phyloP scores from a whole-genome alignment of 2,329 filamentous ascomycete species.

The Aspergillus thermomutatus region DNA sequence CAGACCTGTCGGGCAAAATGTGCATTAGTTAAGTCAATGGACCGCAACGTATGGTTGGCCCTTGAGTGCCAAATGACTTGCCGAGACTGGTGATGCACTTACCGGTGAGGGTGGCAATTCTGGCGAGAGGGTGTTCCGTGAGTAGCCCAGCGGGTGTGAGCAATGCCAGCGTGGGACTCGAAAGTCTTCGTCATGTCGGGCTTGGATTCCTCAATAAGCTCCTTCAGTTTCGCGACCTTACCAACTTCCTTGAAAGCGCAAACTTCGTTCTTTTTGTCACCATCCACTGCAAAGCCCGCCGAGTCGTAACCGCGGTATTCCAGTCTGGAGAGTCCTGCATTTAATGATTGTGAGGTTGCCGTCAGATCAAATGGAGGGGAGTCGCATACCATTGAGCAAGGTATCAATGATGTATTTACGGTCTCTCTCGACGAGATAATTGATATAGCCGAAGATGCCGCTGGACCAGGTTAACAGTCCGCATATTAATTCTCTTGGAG shows the following conservation, averaged over 20 bases:
- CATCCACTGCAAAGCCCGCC: slow-evolving; percentile 90
- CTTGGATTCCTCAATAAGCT: slow-evolving; percentile 80
- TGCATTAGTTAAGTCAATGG: background rate
- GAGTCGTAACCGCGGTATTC: slow-evolving; percentile 99
- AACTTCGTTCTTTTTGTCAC: slow-evolving; percentile 98
- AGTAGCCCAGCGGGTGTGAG: slow-evolving; percentile 98
- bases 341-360: slow-evolving; percentile 2
- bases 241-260: slow-evolving; percentile 98
- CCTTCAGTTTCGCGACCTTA: slow-evolving; percentile 95
- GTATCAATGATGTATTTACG: slow-evolving; percentile 94
- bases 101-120: slow-evolving; percentile 99
- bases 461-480: slow-evolving; percentile 20
- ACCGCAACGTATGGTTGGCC: background rate
- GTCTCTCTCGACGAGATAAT: slow-evolving; percentile 99
- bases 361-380: background rate
- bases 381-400: slow-evolving; percentile 79
- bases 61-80: background rate
- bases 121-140: slow-evolving; percentile 88
- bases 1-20: slow-evolving; percentile 61
- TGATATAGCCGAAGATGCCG: slow-evolving; percentile 81
- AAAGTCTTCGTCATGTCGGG: slow-evolving; percentile 89
- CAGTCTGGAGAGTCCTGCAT: slow-evolving; percentile 80
- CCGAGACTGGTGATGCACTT: slow-evolving; percentile 35
- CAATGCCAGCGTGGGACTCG: slow-evolving; percentile 96
- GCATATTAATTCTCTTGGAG: background rate